Conservation (phyloP, 306 rosid genomes). For the Cotoneaster glaucophyllus region DNA sequence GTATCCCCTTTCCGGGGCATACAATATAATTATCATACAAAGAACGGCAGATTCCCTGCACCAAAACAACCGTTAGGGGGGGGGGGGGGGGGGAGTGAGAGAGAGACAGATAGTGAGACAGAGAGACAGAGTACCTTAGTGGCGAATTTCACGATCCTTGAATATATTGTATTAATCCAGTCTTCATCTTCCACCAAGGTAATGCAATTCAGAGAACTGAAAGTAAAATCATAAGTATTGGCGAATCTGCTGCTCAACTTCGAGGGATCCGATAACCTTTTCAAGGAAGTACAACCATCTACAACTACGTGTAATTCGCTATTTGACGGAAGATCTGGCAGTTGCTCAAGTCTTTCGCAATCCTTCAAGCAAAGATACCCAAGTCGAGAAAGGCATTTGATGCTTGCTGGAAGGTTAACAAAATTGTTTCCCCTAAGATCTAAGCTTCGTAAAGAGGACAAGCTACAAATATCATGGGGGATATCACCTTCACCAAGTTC, state of each 20-base stretch:
- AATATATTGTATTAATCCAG: background rate
- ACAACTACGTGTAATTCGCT: accelerated
- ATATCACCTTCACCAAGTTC: background rate
- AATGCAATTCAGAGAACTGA: background rate
- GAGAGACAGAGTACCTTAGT: background rate
- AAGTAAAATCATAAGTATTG: background rate
- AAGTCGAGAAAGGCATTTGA: constrained; percentile 2
- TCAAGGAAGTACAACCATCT: background rate
- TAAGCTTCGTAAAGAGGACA: background rate
- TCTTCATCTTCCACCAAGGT: background rate
- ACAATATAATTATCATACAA: background rate
- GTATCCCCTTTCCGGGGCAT: background rate
- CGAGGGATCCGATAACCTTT: background rate
- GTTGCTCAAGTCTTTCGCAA: constrained; percentile 6
- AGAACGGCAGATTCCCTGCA: background rate
- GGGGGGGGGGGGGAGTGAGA: background rate
- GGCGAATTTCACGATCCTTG: background rate
- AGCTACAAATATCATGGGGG: constrained; percentile 1
- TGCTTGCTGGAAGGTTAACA: constrained; percentile 4
- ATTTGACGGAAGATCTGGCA: constrained; percentile 1
- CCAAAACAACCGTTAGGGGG: background rate
- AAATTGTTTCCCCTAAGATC: background rate
- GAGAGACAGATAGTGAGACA: too few species aligned
- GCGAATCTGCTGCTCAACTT: background rate
- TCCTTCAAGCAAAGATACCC: accelerated